phyloP scores from a whole-genome alignment of 441 rosid genomes.

The Hypseocharis bilobata region DNA sequence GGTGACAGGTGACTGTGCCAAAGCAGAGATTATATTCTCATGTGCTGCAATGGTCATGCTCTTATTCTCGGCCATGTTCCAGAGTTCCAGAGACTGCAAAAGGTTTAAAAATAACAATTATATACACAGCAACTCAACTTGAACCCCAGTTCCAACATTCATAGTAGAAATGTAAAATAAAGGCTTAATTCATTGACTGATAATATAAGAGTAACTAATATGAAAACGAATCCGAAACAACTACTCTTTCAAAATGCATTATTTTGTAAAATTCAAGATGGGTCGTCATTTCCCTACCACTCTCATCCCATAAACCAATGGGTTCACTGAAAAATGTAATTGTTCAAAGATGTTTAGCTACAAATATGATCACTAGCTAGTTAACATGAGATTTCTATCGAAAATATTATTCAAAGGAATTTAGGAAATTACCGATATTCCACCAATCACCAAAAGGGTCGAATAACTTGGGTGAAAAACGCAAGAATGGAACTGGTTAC shows the following conservation, averaged over 20 bases:
- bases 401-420: background rate
- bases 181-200: no score
- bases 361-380: background rate
- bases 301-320: background rate
- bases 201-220: no score
- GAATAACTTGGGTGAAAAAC: conserved; percentile 56
- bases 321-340: background rate
- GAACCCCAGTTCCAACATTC: background rate
- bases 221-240: no score
- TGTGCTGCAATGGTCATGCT: conserved; percentile 47
- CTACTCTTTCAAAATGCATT: no score
- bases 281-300: background rate
- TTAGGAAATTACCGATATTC: conserved; percentile 36
- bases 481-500: conserved; percentile 55
- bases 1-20: conserved; percentile 41
- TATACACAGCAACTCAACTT: background rate
- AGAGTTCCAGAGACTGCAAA: conserved; percentile 53
- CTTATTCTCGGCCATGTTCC: conserved; percentile 55
- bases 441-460: conserved; percentile 51
- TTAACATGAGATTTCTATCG: background rate
- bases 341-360: background rate
- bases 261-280: no score
- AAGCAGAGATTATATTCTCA: conserved; percentile 42
- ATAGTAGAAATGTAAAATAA: no score
- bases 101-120: background rate